phyloP scores from a whole-genome alignment of 106 monocot species.

The Acorus calamus region DNA sequence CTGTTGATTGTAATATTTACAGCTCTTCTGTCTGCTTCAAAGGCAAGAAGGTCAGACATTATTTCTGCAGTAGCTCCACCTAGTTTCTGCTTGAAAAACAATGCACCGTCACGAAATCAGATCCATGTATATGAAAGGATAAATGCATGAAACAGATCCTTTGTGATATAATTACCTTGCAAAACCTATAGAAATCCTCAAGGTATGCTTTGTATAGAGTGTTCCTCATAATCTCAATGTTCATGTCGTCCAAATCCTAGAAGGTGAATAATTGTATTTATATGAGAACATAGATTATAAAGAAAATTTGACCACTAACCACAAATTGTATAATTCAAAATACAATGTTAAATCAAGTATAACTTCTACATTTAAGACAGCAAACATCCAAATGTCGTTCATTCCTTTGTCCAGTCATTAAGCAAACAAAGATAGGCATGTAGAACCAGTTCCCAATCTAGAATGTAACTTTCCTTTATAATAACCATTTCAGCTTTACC shows the following conservation, averaged over 20 bases:
- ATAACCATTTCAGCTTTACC: too few species aligned
- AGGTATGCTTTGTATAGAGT: constrained; percentile 99
- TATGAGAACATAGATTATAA: not conserved
- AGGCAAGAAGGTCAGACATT: constrained; percentile 93
- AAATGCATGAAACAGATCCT: too few species aligned
- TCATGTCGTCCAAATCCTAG: constrained; percentile 98
- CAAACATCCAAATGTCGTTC: too few species aligned
- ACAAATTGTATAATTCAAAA: too few species aligned
- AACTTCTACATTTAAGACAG: too few species aligned
- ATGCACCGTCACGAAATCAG: not conserved
- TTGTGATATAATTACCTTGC: constrained; percentile 34
- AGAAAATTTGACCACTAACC: not conserved
- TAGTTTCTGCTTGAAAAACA: constrained; percentile 51
- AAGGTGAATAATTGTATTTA: not conserved
- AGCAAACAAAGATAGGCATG: too few species aligned
- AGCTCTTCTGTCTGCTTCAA: constrained; percentile 99
- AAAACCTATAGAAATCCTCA: constrained; percentile 93
- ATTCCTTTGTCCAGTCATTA: too few species aligned
- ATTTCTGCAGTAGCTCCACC: constrained; percentile 98
- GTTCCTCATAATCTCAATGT: constrained; percentile 99
- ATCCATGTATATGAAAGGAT: too few species aligned
- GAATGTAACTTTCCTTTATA: too few species aligned
- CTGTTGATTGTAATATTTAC: constrained; percentile 96
- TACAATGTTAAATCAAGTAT: too few species aligned
- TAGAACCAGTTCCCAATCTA: too few species aligned